Percentiles rank a stretch among this genome's conserved stretches.
Evolutionary conservation across 306 rosid genomes (phyloP).

Genomic region (barrel medic (Medicago truncatula)): MtrunA17r5.0-ANR NC_053046.1:37431501-37432000

Average conservation of each 20-base stretch:
- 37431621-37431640: conserved; percentile 43
- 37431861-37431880: conserved; percentile 49
- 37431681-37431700: conserved; percentile 45
- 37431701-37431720: conserved; percentile 53
- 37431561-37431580: conserved; percentile 59
- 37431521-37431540: too few species aligned
- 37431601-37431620: conserved; percentile 54
- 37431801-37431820: conserved; percentile 16
- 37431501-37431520: too few species aligned
- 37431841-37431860: conserved; percentile 37
- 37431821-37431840: conserved; percentile 31
- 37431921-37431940: conserved; percentile 84
- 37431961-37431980: conserved; percentile 58
- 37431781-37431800: neutral
- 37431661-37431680: conserved; percentile 42
- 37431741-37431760: conserved; percentile 51
- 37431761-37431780: conserved; percentile 50
- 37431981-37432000: conserved; percentile 73
- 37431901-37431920: conserved; percentile 47
- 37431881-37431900: conserved; percentile 14
- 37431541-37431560: too few species aligned
- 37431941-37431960: conserved; percentile 82
- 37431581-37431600: conserved; percentile 98
- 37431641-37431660: conserved; percentile 31
- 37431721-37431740: conserved; percentile 76